Conservation (phyloP, 2,329 filamentous ascomycete genomes). For the Bipolaris zeicola region DNA sequence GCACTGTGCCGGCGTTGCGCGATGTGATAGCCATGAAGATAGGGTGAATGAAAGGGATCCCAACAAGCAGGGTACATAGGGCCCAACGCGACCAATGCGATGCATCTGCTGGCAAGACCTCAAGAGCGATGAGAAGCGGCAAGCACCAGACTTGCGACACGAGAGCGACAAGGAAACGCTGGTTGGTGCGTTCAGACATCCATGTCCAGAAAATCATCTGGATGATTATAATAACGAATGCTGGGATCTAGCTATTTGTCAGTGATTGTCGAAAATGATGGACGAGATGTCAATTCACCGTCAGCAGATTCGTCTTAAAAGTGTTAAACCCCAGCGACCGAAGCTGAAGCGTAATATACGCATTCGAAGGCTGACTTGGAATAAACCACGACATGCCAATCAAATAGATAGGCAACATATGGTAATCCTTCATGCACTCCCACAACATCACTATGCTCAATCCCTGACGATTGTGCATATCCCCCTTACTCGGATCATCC, state of each 20-base stretch:
- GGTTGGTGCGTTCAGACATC: constrained; percentile 57
- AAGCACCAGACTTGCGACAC: constrained; percentile 49
- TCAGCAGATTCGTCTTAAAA: constrained; percentile 48
- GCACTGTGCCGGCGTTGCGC: constrained; percentile 51
- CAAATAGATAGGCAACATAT: constrained; percentile 57
- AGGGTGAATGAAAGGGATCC: constrained; percentile 52
- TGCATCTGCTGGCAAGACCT: constrained; percentile 35
- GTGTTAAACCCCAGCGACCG: constrained; percentile 44
- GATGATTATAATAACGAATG: constrained; percentile 55
- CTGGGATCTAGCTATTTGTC: constrained; percentile 44
- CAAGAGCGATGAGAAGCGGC: constrained; percentile 47
- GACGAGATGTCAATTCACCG: constrained; percentile 16
- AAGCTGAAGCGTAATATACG: constrained; percentile 47
- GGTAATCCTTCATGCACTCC: constrained; percentile 59
- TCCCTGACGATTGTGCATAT: constrained; percentile 66
- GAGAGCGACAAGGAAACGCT: constrained; percentile 56
- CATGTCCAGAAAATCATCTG: constrained; percentile 58
- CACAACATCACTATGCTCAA: constrained; percentile 56
- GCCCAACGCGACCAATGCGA: constrained; percentile 49
- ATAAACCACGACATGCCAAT: constrained; percentile 46
- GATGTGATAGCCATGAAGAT: constrained; percentile 52
- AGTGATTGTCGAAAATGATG: neutral
- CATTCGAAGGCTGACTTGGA: constrained; percentile 36
- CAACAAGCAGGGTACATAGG: constrained; percentile 49
- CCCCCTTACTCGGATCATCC: constrained; percentile 63